phyloP scores from a whole-genome alignment of 169 alveolate genomes.

The Plasmodium gaboni region DNA sequence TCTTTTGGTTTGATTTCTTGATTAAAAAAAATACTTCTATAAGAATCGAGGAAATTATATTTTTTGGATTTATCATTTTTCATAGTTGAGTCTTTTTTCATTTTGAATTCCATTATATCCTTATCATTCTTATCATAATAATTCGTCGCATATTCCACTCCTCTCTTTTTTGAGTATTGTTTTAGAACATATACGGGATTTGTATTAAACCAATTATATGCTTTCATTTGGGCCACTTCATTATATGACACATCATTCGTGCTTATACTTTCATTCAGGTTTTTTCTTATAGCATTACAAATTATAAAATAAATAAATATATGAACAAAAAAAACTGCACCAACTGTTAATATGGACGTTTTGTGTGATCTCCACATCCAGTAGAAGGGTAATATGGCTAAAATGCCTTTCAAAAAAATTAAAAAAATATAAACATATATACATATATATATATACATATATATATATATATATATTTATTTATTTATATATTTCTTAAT shows the following conservation, averaged over 20 bases:
- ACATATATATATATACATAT: constrained; percentile 1
- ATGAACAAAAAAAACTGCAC: not conserved
- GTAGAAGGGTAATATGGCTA: constrained; percentile 21
- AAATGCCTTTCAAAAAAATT: constrained; percentile 6
- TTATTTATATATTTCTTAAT: too few species aligned
- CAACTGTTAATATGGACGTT: not conserved
- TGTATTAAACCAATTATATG: constrained; percentile 30
- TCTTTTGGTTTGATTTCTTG: not conserved
- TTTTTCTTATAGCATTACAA: not conserved
- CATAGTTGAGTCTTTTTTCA: not conserved
- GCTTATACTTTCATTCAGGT: not conserved
- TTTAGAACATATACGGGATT: constrained; percentile 26
- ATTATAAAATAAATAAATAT: constrained; percentile 4
- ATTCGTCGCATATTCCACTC: not conserved
- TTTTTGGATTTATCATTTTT: not conserved
- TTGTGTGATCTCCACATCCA: constrained; percentile 30
- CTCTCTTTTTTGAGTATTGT: not conserved
- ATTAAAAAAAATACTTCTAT: constrained; percentile 10
- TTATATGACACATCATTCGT: not conserved
- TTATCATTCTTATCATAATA: not conserved
- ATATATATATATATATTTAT: too few species aligned
- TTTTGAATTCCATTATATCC: not conserved
- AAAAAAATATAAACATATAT: not conserved
- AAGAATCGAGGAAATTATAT: not conserved
- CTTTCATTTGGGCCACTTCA: not conserved